Evolutionary conservation across 192 early-diverging fungal genomes (phyloP).

Genomic region (Coemansia sp.): DNA sequence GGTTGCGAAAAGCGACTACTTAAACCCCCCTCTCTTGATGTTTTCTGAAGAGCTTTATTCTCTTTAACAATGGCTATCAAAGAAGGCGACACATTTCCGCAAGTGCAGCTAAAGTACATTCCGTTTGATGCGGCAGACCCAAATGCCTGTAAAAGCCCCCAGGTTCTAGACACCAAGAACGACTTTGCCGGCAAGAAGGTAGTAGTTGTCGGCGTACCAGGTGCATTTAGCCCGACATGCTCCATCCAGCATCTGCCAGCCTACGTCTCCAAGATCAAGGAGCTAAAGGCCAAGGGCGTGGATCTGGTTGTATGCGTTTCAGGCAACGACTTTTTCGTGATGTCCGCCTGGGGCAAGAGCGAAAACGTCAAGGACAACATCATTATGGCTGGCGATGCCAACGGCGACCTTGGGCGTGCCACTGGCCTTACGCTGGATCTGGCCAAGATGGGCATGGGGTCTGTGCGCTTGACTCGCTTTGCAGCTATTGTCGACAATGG

Average conservation of each 20-base stretch:
- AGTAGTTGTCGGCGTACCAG: conserved; percentile 35
- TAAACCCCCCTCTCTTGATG: no score
- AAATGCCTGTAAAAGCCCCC: conserved; percentile 39
- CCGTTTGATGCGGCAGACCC: conserved; percentile 47
- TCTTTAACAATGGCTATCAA: conserved; percentile 28
- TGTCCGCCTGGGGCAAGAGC: conserved; percentile 56
- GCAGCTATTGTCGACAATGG: conserved; percentile 66
- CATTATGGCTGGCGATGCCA: conserved; percentile 72
- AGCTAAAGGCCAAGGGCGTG: conserved; percentile 43
- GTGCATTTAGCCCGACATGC: conserved; percentile 44
- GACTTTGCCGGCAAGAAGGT: conserved; percentile 49
- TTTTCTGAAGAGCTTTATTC: no score
- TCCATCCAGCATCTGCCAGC: conserved; percentile 33
- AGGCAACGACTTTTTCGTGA: conserved; percentile 55
- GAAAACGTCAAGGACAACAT: conserved; percentile 36
- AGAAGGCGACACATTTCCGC: conserved; percentile 56
- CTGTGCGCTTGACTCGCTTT: conserved; percentile 65
- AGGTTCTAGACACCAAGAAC: conserved; percentile 42
- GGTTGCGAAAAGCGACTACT: no score
- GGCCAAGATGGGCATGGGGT: conserved; percentile 58
- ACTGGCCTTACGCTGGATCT: conserved; percentile 67
- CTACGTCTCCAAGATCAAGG: conserved; percentile 22
- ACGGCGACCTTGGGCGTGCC: conserved; percentile 62
- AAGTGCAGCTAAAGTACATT: conserved; percentile 58
- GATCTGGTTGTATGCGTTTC: conserved; percentile 43